Percentiles rank a stretch among this genome's conserved stretches.
Conservation (phyloP, 352 stramenopile species). For the Achlya hypogyna region DNA sequence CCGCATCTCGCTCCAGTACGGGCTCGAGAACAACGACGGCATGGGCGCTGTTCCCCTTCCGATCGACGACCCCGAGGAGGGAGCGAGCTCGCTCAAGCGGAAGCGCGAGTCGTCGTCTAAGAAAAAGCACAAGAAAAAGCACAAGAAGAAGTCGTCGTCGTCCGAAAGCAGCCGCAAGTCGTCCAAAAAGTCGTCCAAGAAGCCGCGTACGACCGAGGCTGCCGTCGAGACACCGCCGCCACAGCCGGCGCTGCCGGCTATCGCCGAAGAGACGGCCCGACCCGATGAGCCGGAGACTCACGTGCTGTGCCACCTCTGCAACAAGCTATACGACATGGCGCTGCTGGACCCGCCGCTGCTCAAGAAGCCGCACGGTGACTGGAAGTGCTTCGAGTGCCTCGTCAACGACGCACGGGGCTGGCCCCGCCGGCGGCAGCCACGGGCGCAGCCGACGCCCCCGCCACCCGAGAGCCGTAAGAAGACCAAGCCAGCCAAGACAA, state of each 20-base stretch:
- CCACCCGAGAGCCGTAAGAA: background rate
- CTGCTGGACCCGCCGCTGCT: slow-evolving; percentile 74
- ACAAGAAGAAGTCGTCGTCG: background rate
- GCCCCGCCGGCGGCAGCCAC: slow-evolving; percentile 35
- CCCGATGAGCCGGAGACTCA: slow-evolving; percentile 27
- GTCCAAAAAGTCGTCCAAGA: slow-evolving; percentile 18
- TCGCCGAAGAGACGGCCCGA: background rate
- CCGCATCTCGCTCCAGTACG: slow-evolving; percentile 5
- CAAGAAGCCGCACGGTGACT: slow-evolving; percentile 62
- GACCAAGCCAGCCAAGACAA: slow-evolving; percentile 28
- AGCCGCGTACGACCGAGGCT: slow-evolving; percentile 4
- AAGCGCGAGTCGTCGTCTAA: background rate
- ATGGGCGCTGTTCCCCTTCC: background rate
- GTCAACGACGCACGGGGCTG: slow-evolving; percentile 79
- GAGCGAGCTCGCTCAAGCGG: background rate
- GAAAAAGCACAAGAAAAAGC: slow-evolving; percentile 3
- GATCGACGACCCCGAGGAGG: background rate
- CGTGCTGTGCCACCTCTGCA: slow-evolving; percentile 68
- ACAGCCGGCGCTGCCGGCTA: background rate
- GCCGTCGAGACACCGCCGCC: background rate
- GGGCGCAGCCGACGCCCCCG: background rate
- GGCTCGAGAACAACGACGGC: slow-evolving; percentile 7
- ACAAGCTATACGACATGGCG: slow-evolving; percentile 74
- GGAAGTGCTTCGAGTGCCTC: slow-evolving; percentile 82
- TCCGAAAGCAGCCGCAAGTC: background rate